phyloP scores from a whole-genome alignment of 1,284 basidiomycete species.

The Leccinum griseonigrum region DNA sequence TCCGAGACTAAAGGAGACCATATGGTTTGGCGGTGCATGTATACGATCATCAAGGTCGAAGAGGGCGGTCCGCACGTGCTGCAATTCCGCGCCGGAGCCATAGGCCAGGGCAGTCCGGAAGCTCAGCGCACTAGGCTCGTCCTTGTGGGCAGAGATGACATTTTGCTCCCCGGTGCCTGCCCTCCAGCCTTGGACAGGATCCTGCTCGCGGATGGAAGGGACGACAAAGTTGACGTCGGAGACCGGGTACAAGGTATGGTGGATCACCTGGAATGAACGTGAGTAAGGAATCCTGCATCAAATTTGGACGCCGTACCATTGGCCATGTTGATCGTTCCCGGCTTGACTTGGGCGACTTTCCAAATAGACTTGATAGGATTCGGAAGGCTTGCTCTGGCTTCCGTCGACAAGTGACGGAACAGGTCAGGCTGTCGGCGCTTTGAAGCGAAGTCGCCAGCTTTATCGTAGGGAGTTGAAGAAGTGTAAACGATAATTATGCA shows the following conservation, averaged over 20 bases:
- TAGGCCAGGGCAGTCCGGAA: constrained; percentile 32
- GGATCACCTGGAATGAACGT: constrained; percentile 23
- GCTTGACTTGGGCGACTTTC: constrained; percentile 33
- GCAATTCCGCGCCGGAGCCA: constrained; percentile 27
- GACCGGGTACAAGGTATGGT: constrained; percentile 27
- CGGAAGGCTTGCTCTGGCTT: constrained; percentile 30
- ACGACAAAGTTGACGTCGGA: constrained; percentile 32
- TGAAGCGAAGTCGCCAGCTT: constrained; percentile 7
- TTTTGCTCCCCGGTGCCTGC: constrained; percentile 27
- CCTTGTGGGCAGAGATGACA: constrained; percentile 29
- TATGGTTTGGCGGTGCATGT: constrained; percentile 32
- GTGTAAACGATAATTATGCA: constrained; percentile 26
- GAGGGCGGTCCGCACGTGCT: constrained; percentile 30
- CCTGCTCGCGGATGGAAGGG: constrained; percentile 25
- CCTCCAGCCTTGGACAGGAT: constrained; percentile 32
- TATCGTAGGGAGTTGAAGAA: constrained; percentile 15
- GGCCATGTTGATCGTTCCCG: constrained; percentile 36
- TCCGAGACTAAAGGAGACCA: constrained; percentile 33
- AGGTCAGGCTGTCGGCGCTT: constrained; percentile 32
- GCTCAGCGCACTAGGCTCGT: constrained; percentile 27
- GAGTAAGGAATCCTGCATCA: constrained; percentile 1
- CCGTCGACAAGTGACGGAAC: constrained; percentile 30
- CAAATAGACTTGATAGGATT: constrained; percentile 35
- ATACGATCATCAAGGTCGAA: constrained; percentile 31
- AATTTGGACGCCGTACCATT: constrained; percentile 20